phyloP scores from a whole-genome alignment of 805 yeast species.

The Yarrowia osloensis region DNA sequence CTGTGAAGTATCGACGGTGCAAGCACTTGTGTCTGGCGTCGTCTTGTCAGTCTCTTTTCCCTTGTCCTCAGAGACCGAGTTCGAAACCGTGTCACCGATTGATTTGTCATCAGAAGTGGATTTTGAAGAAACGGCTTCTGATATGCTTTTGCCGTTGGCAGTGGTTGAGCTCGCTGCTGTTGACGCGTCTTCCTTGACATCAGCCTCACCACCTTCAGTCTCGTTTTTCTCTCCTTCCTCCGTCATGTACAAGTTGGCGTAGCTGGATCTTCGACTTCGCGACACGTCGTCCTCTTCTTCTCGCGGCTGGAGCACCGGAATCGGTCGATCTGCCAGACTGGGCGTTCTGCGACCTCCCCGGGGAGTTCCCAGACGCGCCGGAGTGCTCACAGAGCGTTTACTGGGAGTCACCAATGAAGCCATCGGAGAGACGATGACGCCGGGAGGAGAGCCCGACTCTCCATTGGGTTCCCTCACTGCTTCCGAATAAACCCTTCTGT shows the following conservation, averaged over 20 bases:
- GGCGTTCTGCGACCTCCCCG: slow-evolving; percentile 12
- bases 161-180: not conserved
- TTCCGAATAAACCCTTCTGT: not conserved
- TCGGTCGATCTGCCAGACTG: slow-evolving; percentile 10
- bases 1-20: not conserved
- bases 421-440: not conserved
- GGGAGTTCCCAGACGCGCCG: slow-evolving; percentile 5
- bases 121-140: not conserved
- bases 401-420: not conserved
- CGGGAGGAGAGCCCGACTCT: not conserved
- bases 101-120: too few species aligned
- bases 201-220: too few species aligned
- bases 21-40: not conserved
- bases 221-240: not conserved
- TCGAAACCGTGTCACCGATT: too few species aligned
- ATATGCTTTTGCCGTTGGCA: not conserved
- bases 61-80: not conserved
- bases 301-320: slow-evolving; percentile 16
- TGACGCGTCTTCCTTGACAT: not conserved
- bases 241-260: not conserved
- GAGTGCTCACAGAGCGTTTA: slow-evolving; percentile 14
- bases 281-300: slow-evolving; percentile 2
- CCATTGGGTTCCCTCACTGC: too few species aligned
- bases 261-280: not conserved
- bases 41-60: not conserved